Conservation (phyloP, 805 yeast genomes). For the Nakazawaea peltata region DNA sequence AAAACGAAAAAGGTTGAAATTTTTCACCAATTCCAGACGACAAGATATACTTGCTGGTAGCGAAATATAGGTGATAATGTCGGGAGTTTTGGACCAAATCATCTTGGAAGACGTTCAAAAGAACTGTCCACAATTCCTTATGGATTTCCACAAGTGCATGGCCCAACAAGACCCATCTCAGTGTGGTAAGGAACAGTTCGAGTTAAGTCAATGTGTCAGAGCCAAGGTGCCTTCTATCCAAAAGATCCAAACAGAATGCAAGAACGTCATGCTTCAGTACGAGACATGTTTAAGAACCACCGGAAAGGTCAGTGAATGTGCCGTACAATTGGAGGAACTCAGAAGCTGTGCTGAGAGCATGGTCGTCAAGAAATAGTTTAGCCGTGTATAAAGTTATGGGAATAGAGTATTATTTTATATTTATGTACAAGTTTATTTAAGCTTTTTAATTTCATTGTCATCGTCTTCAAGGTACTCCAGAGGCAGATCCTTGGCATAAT, state of each 20-base stretch:
- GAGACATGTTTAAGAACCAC: slow-evolving; percentile 54
- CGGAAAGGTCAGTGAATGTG: slow-evolving; percentile 42
- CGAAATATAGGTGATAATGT: slow-evolving; percentile 20
- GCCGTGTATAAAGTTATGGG: too few species aligned
- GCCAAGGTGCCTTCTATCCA: slow-evolving; percentile 62
- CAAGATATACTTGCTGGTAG: neutral
- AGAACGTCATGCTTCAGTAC: slow-evolving; percentile 47
- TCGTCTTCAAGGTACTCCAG: slow-evolving; percentile 21
- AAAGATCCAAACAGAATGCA: slow-evolving; percentile 57
- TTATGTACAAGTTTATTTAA: slow-evolving; percentile 3
- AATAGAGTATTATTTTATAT: too few species aligned
- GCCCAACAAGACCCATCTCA: slow-evolving; percentile 44
- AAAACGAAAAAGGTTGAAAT: too few species aligned
- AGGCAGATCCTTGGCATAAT: slow-evolving; percentile 64
- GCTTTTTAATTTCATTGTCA: slow-evolving; percentile 7
- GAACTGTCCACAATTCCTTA: slow-evolving; percentile 65
- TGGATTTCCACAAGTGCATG: slow-evolving; percentile 69
- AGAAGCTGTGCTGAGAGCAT: slow-evolving; percentile 40
- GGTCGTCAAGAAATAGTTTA: too few species aligned
- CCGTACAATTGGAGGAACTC: slow-evolving; percentile 42
- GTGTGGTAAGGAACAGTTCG: slow-evolving; percentile 50
- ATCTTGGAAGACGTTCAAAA: slow-evolving; percentile 72
- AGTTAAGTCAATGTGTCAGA: slow-evolving; percentile 56
- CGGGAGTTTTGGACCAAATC: slow-evolving; percentile 55
- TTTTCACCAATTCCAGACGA: neutral